Evolutionary conservation across 2,329 filamentous ascomycete genomes (phyloP), one percentile per base, ranked within the genome.

Genomic region (Diplodia corticola): DNA sequence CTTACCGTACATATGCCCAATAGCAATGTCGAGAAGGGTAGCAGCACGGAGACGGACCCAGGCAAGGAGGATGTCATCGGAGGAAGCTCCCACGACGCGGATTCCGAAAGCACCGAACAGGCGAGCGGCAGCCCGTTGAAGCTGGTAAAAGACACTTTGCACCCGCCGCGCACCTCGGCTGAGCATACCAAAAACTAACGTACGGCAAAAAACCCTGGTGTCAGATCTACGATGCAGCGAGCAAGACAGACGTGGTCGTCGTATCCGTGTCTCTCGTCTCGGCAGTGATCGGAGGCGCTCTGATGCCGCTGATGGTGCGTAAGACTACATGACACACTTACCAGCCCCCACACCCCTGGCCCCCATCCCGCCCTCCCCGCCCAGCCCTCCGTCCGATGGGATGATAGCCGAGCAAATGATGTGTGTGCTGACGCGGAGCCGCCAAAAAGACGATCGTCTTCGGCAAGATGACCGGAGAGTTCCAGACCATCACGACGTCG

Each of bases 401-500:
- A 13, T 15, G 28, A 40, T 40, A 3, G 17, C 13, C 35, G 37
- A 46, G 87, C 92, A 76, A 81, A 53, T n/a, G n/a, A n/a, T n/a
- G n/a, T n/a, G n/a, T n/a, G 4, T 20, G 51, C 51, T 54, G 15
- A 59, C 30, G 20, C 9, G 13, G 35, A 17, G 13, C 28, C 28
- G 20, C 10, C 2, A 10, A 64, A 49, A 10, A 64, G 61, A 64
- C 61, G 7, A 55, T 79, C 55, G 74, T 79, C 5, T 79, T 77
- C 63, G 77, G 77, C 26, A 76, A 76, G 48, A 77, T 79, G 48
- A 74, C 77, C 5, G 76, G 77, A 4, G 49, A 55, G 17, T 64
- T 64, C 10, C 49, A 64, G 9, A 75, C 69, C 63, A 77, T 78
- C 53, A 75, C 75, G 5, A 70, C 70, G 49, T 76, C 76, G n/a